Evolutionary conservation across 163 green algal species (phyloP), one percentile per base, ranked within the genome.

Genomic region (Chlamydomonas reinhardtii): DNA sequence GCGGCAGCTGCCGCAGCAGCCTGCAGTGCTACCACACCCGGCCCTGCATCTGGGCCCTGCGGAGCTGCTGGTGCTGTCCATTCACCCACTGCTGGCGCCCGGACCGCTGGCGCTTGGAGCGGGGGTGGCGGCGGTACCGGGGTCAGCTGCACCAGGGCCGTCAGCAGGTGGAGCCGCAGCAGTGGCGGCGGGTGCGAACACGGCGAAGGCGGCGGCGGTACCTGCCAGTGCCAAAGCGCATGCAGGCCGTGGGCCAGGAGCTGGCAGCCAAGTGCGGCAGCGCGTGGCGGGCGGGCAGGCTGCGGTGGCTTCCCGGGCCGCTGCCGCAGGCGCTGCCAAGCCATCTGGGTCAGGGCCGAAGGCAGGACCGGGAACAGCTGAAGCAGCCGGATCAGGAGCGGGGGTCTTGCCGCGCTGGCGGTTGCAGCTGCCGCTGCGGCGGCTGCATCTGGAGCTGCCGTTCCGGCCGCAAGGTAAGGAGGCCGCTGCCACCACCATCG

Each of bases 51-150:
- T 86, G 27, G 79, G 79, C 32, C 69, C 79, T 3, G 69, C 79
- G 54, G 79, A 78, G 69, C 32, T 86, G 79, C 68, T 86, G 34
- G 69, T 86, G 34, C 79, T 86, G 24, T 72, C 69, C 68, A 86
- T 86, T 27, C 79, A 86, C 34, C 79, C 79, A 20, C 1, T 48
- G 29, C 0, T 73, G 17, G 32, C 68, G 31, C 14, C 14, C 19
- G 68, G 31, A 29, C 59, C 59, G 59, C 59, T 66, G 4, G 59
- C 17, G 17, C 25, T 66, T 66, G 59, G 14, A 14, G 24, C 12
- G 11, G 24, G 24, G 4, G 2, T 24, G 59, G 24, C 5, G 2
- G 24, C 20, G 56, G 3, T 24, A 15, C 56, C 6, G 17, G 24
- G 8, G 17, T 6, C 59, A 29, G 59, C 19, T 22, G 2, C 22